These are phyloP conservation scores for Globisporangium orthogonon DNA, from an alignment of 352 stramenopile genomes.

Conservation along the genomic window DNA sequence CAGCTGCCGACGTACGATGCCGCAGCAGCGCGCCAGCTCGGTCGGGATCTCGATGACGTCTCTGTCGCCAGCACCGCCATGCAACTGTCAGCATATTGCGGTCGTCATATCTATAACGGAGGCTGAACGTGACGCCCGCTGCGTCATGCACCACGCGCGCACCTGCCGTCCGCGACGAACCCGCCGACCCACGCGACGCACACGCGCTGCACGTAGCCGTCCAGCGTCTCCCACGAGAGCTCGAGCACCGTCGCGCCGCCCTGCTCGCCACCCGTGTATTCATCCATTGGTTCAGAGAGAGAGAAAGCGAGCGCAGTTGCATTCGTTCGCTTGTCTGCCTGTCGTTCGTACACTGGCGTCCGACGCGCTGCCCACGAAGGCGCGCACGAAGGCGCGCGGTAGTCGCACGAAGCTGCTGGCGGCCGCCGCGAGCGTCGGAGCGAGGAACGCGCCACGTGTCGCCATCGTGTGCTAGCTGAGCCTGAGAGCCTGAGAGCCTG, in stretches of 20 bases:
- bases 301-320: background rate
- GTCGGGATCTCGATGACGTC: conserved; percentile 79
- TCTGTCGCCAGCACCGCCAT: conserved; percentile 18
- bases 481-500: background rate
- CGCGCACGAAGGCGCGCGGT: conserved; percentile 53
- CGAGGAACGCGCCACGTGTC: conserved; percentile 51
- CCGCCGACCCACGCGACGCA: conserved; percentile 68
- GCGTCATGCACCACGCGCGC: background rate
- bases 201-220: conserved; percentile 74
- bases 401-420: conserved; percentile 73
- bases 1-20: conserved; percentile 40
- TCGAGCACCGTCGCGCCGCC: conserved; percentile 57
- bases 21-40: conserved; percentile 78
- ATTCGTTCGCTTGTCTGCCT: too few species aligned
- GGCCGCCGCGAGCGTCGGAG: conserved; percentile 49
- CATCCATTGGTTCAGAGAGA: background rate
- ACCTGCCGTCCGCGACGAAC: conserved; percentile 55
- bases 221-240: conserved; percentile 70
- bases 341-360: conserved; percentile 20
- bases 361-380: conserved; percentile 31
- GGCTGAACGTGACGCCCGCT: background rate
- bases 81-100: conserved; percentile 1
- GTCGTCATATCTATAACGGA: too few species aligned
- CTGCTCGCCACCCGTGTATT: conserved; percentile 7
- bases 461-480: conserved; percentile 10